Conservation (phyloP, 2,329 filamentous ascomycete species). For the Metarhizium brunneum region DNA sequence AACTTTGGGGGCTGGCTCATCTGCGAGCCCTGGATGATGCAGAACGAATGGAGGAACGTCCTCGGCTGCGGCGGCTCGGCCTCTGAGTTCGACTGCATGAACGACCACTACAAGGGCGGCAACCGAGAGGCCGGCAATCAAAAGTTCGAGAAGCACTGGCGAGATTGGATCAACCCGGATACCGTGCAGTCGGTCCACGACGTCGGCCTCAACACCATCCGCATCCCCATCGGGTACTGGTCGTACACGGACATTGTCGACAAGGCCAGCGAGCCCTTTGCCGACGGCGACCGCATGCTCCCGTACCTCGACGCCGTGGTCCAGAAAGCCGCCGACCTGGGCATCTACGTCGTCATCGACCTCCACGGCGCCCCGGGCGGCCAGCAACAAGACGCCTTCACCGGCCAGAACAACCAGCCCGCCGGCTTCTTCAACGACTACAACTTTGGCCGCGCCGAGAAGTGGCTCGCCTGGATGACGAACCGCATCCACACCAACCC, state of each 20-base stretch:
- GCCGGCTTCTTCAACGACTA: slow-evolving; percentile 46
- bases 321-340: too few relatives aligned
- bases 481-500: slow-evolving; percentile 38
- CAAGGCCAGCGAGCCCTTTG: slow-evolving; percentile 7
- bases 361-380: too few relatives aligned
- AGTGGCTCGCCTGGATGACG: slow-evolving; percentile 47
- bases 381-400: too few relatives aligned
- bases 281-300: too few relatives aligned
- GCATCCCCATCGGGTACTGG: slow-evolving; percentile 47
- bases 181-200: slow-evolving; percentile 37
- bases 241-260: slow-evolving; percentile 39
- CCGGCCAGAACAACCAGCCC: slow-evolving; percentile 12
- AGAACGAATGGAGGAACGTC: slow-evolving; percentile 28
- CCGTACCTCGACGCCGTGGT: too few relatives aligned
- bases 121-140: slow-evolving; percentile 31
- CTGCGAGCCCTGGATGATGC: slow-evolving; percentile 42
- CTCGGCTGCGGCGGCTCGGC: slow-evolving; percentile 29
- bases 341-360: too few relatives aligned
- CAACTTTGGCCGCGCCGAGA: slow-evolving; percentile 44
- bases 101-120: slow-evolving; percentile 12
- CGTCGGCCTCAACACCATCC: slow-evolving; percentile 42
- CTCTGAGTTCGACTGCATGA: slow-evolving; percentile 45
- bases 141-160: slow-evolving; percentile 39
- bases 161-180: slow-evolving; percentile 9
- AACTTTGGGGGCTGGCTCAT: slow-evolving; percentile 22